phyloP scores from a whole-genome alignment of 345 rosid genomes.

The Cardamine occulta region DNA sequence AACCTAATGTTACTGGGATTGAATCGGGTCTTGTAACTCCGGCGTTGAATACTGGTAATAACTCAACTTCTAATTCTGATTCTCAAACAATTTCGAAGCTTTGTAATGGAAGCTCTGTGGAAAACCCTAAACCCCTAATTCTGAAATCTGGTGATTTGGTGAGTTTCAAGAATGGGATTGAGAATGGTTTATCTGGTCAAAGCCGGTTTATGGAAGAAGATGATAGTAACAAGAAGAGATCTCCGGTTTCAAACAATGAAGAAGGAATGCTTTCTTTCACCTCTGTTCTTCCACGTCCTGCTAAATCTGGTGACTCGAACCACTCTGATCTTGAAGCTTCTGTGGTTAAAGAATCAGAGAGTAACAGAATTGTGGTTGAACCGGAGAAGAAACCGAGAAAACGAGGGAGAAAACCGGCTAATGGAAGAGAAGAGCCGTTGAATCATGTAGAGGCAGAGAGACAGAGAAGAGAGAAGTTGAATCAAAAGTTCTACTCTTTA shows the following conservation, averaged over 20 bases:
- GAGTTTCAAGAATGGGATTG: neutral
- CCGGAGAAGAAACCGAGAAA: conserved; percentile 86
- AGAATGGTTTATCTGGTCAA: conserved; percentile 20
- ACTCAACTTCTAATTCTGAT: conserved; percentile 36
- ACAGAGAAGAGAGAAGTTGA: conserved; percentile 96
- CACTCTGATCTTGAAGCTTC: conserved; percentile 88
- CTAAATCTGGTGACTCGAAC: conserved; percentile 74
- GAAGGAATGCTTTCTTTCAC: conserved; percentile 87
- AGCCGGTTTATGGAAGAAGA: conserved; percentile 34
- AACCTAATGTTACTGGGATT: conserved; percentile 47
- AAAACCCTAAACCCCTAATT: conserved; percentile 35
- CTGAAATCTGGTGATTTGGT: neutral
- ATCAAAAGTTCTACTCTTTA: conserved; percentile 80
- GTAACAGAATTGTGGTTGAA: conserved; percentile 58
- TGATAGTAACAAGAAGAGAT: conserved; percentile 62
- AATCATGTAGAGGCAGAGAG: conserved; percentile 99
- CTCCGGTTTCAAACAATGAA: conserved; percentile 63
- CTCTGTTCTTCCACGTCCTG: conserved; percentile 52
- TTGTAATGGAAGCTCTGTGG: conserved; percentile 49
- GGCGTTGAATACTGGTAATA: conserved; percentile 17
- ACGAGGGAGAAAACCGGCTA: conserved; percentile 92
- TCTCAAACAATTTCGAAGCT: conserved; percentile 47
- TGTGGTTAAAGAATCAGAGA: conserved; percentile 68
- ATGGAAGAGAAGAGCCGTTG: conserved; percentile 94
- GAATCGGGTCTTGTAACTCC: conserved; percentile 37